Evolutionary conservation across 176 grass and related monocot species (phyloP).

Genomic region (Rhynchospora breviuscula): DNA sequence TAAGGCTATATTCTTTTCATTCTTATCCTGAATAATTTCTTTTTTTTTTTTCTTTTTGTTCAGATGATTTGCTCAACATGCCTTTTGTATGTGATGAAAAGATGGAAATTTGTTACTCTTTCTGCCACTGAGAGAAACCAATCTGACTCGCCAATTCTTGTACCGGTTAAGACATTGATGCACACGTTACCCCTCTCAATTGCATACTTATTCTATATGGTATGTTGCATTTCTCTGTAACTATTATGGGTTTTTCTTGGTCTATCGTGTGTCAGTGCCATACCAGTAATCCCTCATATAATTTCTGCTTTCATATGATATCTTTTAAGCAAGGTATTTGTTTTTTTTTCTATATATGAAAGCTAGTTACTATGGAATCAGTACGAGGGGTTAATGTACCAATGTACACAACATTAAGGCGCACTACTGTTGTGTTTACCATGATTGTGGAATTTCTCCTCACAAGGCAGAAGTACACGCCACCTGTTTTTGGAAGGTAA

Average conservation of each 20-base stretch:
- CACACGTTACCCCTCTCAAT: constrained; percentile 87
- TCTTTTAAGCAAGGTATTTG: constrained; percentile 26
- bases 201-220: constrained; percentile 99
- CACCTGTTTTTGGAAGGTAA: constrained; percentile 85
- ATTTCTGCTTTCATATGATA: constrained; percentile 6
- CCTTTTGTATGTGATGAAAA: constrained; percentile 84
- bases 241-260: background rate
- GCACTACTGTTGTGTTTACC: constrained; percentile 96
- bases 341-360: constrained; percentile 31
- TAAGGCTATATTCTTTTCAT: background rate
- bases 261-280: background rate
- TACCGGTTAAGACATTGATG: constrained; percentile 63
- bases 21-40: background rate
- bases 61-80: constrained; percentile 83
- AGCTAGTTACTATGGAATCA: constrained; percentile 98
- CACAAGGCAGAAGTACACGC: constrained; percentile 79
- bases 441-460: constrained; percentile 97
- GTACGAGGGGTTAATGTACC: constrained; percentile 98
- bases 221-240: constrained; percentile 31
- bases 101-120: constrained; percentile 77
- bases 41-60: constrained; percentile 32
- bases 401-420: constrained; percentile 97
- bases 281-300: background rate
- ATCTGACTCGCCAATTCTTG: constrained; percentile 60
- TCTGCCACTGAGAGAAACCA: constrained; percentile 51